A percentile compares a stretch with the other conserved stretches of the same genome.
Conservation (phyloP, 352 stramenopile species). For the Lagenidium sp. region DNA sequence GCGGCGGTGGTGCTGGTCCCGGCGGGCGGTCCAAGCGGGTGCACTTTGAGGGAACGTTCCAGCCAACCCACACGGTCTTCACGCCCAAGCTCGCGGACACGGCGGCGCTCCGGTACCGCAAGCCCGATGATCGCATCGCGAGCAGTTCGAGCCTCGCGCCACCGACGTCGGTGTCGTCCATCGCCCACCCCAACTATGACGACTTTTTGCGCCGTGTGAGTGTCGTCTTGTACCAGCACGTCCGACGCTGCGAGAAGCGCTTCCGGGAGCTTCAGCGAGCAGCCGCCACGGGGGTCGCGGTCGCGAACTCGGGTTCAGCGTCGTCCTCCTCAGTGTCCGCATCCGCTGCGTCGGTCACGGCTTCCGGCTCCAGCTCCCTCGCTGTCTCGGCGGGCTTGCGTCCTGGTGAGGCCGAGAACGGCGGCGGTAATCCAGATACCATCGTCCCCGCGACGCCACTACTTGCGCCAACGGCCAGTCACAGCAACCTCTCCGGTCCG, state of each 20-base stretch:
- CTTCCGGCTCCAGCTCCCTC: not conserved
- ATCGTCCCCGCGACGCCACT: not conserved
- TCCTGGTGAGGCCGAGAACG: not conserved
- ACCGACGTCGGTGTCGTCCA: conserved; percentile 59
- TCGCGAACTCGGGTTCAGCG: not conserved
- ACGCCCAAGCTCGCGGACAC: conserved; percentile 67
- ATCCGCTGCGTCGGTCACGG: not conserved
- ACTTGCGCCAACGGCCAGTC: not conserved
- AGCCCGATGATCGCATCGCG: conserved; percentile 65
- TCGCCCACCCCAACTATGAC: conserved; percentile 88
- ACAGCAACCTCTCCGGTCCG: not conserved
- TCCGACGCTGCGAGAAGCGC: conserved; percentile 80
- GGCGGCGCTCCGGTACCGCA: conserved; percentile 63
- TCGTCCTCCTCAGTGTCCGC: conserved; percentile 1
- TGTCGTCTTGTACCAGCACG: conserved; percentile 87
- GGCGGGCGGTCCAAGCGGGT: conserved; percentile 35
- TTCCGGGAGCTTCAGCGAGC: conserved; percentile 48
- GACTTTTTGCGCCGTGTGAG: conserved; percentile 83
- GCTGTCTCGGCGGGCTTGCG: not conserved
- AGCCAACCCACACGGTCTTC: conserved; percentile 83
- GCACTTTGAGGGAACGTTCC: conserved; percentile 56
- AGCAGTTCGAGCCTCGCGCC: conserved; percentile 54
- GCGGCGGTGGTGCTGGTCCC: conserved; percentile 4
- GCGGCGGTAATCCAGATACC: conserved; percentile 1
- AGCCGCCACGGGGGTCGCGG: not conserved